Evolutionary conservation across 2,329 filamentous ascomycete genomes (phyloP), one percentile per base, ranked within the genome.

Genomic region (Xylariaceae sp.): DNA sequence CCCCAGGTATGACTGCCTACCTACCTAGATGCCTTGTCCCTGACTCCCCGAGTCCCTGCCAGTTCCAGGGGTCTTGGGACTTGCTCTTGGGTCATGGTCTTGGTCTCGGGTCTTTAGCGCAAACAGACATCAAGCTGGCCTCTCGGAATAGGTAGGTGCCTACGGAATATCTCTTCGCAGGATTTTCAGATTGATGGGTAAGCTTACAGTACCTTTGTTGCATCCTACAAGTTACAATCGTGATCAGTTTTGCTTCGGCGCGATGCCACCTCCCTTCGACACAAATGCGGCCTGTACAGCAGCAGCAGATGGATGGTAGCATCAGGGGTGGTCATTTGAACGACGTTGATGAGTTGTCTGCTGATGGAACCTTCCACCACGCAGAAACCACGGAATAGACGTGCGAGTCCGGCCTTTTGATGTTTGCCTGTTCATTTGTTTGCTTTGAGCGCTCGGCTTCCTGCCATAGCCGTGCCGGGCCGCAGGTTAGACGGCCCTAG

Each of bases 361-460:
- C 39, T 9, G 15, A 45, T 17, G 37, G 42, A 45, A 3, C 42
- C 42, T n/a, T 15, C 42, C 13, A 30, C 23, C 23, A 55, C 34
- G 18, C 45, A 39, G 15, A 44, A 44, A 18, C 18, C 15, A 48
- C 23, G 23, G 23, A 30, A 30, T 30, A 30, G 23, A 30, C 23
- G 23, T 30, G 23, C 23, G 23, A 30, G 23, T 30, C 23, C 23
- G 23, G 15, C 18, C 13, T 42, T 18, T 39, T 13, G n/a, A 35
- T 57, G 42, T 53, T 56, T 51, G 47, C 58, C 57, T 62, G 47
- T 60, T 60, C 60, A 48, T 58, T 63, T 62, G 30, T 57, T 59
- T 62, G 48, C 55, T 11, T 23, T 53, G 10, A 30, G 13, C 10
- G 13, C 11, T 35, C 5, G 37, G 17, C 4, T 54, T 54, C 51